phyloP scores from a whole-genome alignment of 2,329 filamentous ascomycete species.

The Fonsecaea pedrosoi region DNA sequence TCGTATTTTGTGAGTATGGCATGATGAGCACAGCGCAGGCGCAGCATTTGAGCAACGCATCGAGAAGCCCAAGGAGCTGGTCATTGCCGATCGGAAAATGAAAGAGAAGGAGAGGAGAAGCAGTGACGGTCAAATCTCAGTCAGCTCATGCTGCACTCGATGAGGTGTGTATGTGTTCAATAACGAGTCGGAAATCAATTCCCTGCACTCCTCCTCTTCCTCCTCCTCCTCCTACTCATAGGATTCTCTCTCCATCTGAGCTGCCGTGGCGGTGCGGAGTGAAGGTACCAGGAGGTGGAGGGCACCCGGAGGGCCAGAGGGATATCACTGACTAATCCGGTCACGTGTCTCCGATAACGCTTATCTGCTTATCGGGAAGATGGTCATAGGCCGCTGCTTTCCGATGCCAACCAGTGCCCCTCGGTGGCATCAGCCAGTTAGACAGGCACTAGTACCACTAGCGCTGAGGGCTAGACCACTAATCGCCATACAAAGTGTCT shows the following conservation, averaged over 20 bases:
- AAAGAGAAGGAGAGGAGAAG: constrained; percentile 10
- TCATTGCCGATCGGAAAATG: constrained; percentile 21
- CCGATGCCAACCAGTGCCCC: too few species aligned
- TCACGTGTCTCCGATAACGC: too few species aligned
- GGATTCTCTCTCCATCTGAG: neutral
- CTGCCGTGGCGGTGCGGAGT: constrained; percentile 1
- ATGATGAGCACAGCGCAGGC: constrained; percentile 34
- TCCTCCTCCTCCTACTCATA: neutral
- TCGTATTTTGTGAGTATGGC: neutral
- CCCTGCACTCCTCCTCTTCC: neutral
- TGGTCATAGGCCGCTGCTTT: too few species aligned
- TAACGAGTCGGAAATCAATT: neutral
- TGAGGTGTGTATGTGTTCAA: neutral
- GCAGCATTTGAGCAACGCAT: constrained; percentile 46
- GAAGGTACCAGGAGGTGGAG: neutral
- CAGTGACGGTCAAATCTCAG: neutral
- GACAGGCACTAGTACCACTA: neutral
- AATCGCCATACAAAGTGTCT: too few species aligned
- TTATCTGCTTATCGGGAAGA: too few species aligned
- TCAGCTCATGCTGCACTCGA: neutral
- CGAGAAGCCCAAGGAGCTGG: constrained; percentile 38
- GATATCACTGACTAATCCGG: too few species aligned
- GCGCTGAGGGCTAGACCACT: neutral
- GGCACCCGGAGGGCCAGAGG: too few species aligned
- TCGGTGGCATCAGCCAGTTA: neutral